Evolutionary conservation across 495 filamentous ascomycete genomes (phyloP).

Genomic region (Daldinia concentrica): DNA sequence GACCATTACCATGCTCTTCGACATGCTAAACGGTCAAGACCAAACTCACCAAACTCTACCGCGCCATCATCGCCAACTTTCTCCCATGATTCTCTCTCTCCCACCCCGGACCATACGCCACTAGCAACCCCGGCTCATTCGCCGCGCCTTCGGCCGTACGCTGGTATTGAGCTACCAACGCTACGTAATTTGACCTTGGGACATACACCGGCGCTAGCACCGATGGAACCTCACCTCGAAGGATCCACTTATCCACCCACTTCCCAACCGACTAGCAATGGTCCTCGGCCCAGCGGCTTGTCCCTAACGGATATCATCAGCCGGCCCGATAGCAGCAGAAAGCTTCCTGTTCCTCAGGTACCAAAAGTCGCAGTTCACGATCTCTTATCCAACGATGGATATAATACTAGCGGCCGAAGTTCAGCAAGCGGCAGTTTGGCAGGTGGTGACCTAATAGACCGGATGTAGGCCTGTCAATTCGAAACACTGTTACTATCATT

Average conservation of each 20-base stretch:
- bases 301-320: conserved; percentile 93
- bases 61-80: conserved; percentile 98
- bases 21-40: conserved; percentile 84
- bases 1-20: conserved; percentile 72
- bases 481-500: conserved; percentile 15
- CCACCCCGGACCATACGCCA: conserved; percentile 96
- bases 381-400: conserved; percentile 72
- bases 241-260: conserved; percentile 53
- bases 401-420: conserved; percentile 59
- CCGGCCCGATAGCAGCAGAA: conserved; percentile 83
- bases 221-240: conserved; percentile 84
- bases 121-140: conserved; percentile 96
- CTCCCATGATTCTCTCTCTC: conserved; percentile 94
- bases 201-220: conserved; percentile 87
- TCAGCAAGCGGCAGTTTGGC: conserved; percentile 59
- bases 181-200: conserved; percentile 88
- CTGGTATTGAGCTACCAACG: conserved; percentile 76
- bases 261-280: conserved; percentile 46
- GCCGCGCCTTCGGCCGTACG: conserved; percentile 83
- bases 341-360: conserved; percentile 89
- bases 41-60: conserved; percentile 92
- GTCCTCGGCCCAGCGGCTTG: conserved; percentile 67
- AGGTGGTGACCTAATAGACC: conserved; percentile 55
- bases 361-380: conserved; percentile 92
- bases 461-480: conserved; percentile 38